Percentiles rank a stretch among this genome's conserved stretches.
Conservation (phyloP, 106 monocot genomes). For the Iris macrosiphon region DNA sequence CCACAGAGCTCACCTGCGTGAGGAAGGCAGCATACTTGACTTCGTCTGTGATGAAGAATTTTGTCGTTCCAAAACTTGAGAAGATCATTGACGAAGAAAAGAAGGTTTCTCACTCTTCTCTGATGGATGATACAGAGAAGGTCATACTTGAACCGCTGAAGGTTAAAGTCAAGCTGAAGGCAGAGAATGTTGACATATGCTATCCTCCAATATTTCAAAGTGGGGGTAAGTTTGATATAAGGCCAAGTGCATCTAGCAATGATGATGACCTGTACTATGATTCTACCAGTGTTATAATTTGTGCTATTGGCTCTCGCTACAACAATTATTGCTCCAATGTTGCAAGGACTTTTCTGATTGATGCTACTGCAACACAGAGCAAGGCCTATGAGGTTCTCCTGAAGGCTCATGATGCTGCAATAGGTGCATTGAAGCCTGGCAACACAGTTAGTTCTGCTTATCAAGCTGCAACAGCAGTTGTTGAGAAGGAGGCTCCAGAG, state of each 20-base stretch:
- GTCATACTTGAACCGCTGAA: slow-evolving; percentile 67
- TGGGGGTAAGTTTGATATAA: slow-evolving; percentile 89
- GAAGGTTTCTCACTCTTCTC: slow-evolving; percentile 61
- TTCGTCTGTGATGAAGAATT: slow-evolving; percentile 71
- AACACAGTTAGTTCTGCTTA: slow-evolving; percentile 66
- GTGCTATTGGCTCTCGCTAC: slow-evolving; percentile 84
- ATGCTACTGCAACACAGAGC: slow-evolving; percentile 53
- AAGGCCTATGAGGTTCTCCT: slow-evolving; percentile 84
- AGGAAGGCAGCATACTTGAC: slow-evolving; percentile 80
- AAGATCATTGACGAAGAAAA: slow-evolving; percentile 85
- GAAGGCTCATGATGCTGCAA: slow-evolving; percentile 79
- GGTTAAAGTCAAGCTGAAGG: slow-evolving; percentile 83
- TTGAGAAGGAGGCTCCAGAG: slow-evolving; percentile 68
- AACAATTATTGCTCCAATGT: slow-evolving; percentile 90
- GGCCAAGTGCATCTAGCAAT: slow-evolving; percentile 84
- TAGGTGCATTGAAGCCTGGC: slow-evolving; percentile 58
- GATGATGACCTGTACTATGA: slow-evolving; percentile 90
- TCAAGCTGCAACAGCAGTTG: slow-evolving; percentile 57
- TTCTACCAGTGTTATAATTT: slow-evolving; percentile 81
- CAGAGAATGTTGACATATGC: slow-evolving; percentile 96
- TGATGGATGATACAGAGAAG: slow-evolving; percentile 92
- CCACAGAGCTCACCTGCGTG: slow-evolving; percentile 64
- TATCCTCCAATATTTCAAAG: slow-evolving; percentile 98
- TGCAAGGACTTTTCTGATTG: slow-evolving; percentile 81
- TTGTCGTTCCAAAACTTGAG: slow-evolving; percentile 91